These are phyloP conservation scores for Macrophomina pseudophaseolina DNA, from an alignment of 2,329 filamentous ascomycete species.

Conservation along the genomic window DNA sequence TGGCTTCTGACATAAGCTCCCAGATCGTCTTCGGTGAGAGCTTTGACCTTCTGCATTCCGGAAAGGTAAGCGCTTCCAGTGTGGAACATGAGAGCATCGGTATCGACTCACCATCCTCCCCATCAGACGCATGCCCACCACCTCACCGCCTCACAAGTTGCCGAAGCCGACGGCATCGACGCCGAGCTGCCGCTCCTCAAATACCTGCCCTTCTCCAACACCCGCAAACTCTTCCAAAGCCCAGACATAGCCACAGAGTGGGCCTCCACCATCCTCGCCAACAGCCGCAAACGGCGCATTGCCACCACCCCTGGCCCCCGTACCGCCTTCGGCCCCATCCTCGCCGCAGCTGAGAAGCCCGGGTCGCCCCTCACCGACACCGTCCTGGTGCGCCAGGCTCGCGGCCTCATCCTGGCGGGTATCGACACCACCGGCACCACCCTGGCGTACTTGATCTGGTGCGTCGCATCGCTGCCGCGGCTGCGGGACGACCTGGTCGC, in stretches of 20 bases:
- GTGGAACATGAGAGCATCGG: too few relatives aligned
- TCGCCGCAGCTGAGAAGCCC: slow-evolving; percentile 41
- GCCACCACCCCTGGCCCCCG: slow-evolving; percentile 37
- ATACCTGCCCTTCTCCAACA: slow-evolving; percentile 35
- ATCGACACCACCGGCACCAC: slow-evolving; percentile 42
- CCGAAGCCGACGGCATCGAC: neutral
- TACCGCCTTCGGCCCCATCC: slow-evolving; percentile 42
- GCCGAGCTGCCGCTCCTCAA: slow-evolving; percentile 32
- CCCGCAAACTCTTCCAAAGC: slow-evolving; percentile 43
- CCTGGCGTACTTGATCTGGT: slow-evolving; percentile 43
- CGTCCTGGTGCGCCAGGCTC: slow-evolving; percentile 36
- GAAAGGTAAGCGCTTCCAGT: slow-evolving; percentile 34
- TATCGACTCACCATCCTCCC: too few relatives aligned
- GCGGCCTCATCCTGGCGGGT: slow-evolving; percentile 40
- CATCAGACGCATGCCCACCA: slow-evolving; percentile 7
- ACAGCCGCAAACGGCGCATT: slow-evolving; percentile 37
- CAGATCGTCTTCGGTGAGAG: slow-evolving; percentile 48
- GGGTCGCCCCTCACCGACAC: slow-evolving; percentile 37
- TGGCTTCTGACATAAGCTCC: slow-evolving; percentile 47
- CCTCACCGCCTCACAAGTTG: neutral
- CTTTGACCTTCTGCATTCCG: slow-evolving; percentile 45
- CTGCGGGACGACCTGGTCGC: slow-evolving; percentile 33
- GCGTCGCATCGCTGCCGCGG: slow-evolving; percentile 35
- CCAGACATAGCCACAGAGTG: slow-evolving; percentile 39
- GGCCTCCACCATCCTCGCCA: slow-evolving; percentile 38